Percentiles rank a stretch among this genome's conserved stretches.
Evolutionary conservation across 169 alveolate genomes (phyloP).

Genomic region (Cryptosporidium sp.): DNA sequence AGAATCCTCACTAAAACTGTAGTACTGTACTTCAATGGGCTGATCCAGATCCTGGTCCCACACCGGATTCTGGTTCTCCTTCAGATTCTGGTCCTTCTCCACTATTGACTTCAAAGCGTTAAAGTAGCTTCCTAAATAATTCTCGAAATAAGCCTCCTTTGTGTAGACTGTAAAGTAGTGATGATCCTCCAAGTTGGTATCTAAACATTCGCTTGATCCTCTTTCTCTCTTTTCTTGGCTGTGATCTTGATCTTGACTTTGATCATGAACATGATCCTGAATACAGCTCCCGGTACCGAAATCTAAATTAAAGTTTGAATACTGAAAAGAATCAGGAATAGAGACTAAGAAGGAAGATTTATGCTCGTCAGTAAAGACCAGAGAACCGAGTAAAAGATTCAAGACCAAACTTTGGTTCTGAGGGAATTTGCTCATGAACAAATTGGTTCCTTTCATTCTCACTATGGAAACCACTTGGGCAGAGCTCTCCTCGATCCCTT

Average conservation of each 20-base stretch:
- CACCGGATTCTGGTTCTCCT: not conserved
- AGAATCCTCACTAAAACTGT: not conserved
- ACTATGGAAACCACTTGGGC: not conserved
- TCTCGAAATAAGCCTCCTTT: conserved; percentile 23
- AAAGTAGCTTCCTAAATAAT: not conserved
- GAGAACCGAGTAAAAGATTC: not conserved
- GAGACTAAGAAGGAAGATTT: not conserved
- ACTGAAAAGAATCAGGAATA: not conserved
- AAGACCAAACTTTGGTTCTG: conserved; percentile 17
- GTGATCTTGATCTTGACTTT: not conserved
- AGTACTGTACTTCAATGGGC: not conserved
- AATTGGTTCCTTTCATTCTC: not conserved
- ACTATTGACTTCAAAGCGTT: not conserved
- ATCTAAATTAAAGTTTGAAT: too few species aligned
- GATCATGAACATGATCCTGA: not conserved
- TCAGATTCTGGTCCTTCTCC: not conserved
- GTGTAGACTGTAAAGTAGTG: conserved; percentile 34
- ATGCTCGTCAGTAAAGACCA: not conserved
- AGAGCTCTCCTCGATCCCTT: not conserved
- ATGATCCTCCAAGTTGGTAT: not conserved
- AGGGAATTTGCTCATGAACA: conserved; percentile 31
- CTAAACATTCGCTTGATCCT: not conserved
- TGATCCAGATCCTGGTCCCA: not conserved
- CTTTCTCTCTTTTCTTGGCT: not conserved
- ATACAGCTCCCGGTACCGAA: not conserved